Percentiles rank a stretch among this genome's conserved stretches.
Evolutionary conservation across 495 filamentous ascomycete species (phyloP).

Genomic region (Annulohypoxylon nitens): DNA sequence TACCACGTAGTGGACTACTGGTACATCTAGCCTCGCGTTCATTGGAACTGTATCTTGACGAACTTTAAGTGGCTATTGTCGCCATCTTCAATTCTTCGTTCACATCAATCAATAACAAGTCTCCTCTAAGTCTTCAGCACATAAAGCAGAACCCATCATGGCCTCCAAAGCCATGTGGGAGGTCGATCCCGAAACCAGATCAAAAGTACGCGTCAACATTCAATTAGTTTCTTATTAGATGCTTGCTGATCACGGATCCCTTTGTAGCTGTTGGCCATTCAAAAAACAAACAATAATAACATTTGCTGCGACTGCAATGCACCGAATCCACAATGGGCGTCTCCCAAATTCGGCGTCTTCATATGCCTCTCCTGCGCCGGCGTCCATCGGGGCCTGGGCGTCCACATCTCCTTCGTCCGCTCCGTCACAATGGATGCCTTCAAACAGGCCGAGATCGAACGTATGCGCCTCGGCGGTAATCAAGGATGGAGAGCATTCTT

Average conservation of each 20-base stretch:
- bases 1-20: conserved; percentile 27
- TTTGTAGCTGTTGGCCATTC: conserved; percentile 83
- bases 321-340: conserved; percentile 94
- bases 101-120: conserved; percentile 29
- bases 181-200: conserved; percentile 94
- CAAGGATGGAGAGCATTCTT: conserved; percentile 87
- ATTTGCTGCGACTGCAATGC: conserved; percentile 93
- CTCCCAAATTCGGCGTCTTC: conserved; percentile 83
- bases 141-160: conserved; percentile 50
- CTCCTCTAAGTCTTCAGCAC: conserved; percentile 26
- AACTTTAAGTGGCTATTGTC: neutral
- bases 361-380: conserved; percentile 97
- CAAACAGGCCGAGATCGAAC: conserved; percentile 85
- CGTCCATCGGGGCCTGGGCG: conserved; percentile 92
- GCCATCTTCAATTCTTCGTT: neutral
- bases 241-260: conserved; percentile 26
- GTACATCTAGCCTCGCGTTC: conserved; percentile 1
- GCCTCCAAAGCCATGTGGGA: conserved; percentile 85
- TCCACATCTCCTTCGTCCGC: conserved; percentile 98
- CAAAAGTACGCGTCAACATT: conserved; percentile 73
- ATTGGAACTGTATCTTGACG: conserved; percentile 1
- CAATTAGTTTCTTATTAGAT: conserved; percentile 7
- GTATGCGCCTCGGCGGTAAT: conserved; percentile 91
- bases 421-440: conserved; percentile 98
- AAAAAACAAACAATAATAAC: conserved; percentile 87